Conservation (phyloP, 169 alveolate genomes). For the Plasmodium sp. region DNA sequence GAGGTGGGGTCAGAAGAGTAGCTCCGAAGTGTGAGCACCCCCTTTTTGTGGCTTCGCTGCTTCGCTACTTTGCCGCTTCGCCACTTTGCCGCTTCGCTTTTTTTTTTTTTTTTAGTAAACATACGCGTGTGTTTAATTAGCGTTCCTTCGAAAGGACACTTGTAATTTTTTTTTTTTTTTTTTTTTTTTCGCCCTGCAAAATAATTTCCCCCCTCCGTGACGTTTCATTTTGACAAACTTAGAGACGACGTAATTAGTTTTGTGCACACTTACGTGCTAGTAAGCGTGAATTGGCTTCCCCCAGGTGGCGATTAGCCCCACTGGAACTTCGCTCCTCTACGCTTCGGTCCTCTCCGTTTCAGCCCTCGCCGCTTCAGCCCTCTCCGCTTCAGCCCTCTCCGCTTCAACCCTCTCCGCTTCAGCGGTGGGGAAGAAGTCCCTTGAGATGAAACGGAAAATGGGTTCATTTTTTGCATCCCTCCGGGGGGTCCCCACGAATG, state of each 20-base stretch:
- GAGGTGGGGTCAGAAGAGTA: not conserved
- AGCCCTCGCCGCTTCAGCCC: not conserved
- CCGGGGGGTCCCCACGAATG: not conserved
- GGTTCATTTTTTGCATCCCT: not conserved
- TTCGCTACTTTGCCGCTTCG: not conserved
- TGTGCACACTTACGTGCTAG: not conserved
- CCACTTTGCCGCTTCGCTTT: not conserved
- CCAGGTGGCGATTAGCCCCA: not conserved
- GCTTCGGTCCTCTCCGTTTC: not conserved
- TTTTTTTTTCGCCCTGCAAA: not conserved
- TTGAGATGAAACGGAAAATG: not conserved
- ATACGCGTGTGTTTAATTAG: not conserved
- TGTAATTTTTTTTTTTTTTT: not conserved
- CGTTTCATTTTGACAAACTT: not conserved
- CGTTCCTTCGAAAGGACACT: not conserved
- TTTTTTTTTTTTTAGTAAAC: not conserved
- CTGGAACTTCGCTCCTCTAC: not conserved
- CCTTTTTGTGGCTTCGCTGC: not conserved
- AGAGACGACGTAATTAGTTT: not conserved
- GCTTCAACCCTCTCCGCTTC: not conserved
- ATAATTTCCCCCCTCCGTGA: not conserved
- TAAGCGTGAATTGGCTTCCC: not conserved
- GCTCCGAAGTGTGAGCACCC: not conserved
- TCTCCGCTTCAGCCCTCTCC: too few species aligned
- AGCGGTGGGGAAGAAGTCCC: not conserved